Base-by-base conservation (phyloP, 345 rosid species). In the Citrus mangshanensis region DNA sequence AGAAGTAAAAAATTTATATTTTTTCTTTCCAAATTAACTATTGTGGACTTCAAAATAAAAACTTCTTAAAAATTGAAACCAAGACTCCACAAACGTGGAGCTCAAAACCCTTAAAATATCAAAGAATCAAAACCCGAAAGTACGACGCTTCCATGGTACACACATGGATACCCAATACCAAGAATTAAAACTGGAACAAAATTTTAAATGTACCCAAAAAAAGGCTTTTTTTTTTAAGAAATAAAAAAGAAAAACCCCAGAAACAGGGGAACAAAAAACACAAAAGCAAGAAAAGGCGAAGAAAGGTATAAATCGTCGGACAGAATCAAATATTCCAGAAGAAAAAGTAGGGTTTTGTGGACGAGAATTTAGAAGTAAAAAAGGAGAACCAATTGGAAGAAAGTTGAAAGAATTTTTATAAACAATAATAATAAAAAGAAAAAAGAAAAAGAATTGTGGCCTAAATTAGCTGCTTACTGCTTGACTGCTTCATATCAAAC, bases 401-500 rank as follows among this genome's bases (percentile, higher is more conserved):
- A 28, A 32, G 32, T 28, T 60, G 24, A 10, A 10, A 42, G 30
- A 54, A 64, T 75, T 49, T 49, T 51, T 5, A 51, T 5, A 16
- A 14, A 51, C 22, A 19, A 21, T 3, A 19, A 9, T 7, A 6
- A 27, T 2, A 71, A 54, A 4, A 4, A n/a, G 6, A 8, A 37
- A 24, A 40, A 40, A 40, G 4, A 42, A 40, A n/a, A 13, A 24
- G 6, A 38, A 38, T 4, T 78, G 81, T 75, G 82, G 82, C 82
- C 82, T 37, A 71, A 70, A 75, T 68, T 75, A 66, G 77, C 55
- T 64, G 77, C 74, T 61, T 13, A 71, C 62, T 64, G 77, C 74
- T 61, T 9, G 74, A 75, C 66, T 71, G 49, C 70, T 79, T 75
- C 70, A 64, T 46, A 69, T 30, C 46, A 21, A 34, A 56, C 55